These are phyloP conservation scores for Thermomucor indicae-seudaticae DNA, from an alignment of 371 early-diverging fungal species.

Conservation along the genomic window DNA sequence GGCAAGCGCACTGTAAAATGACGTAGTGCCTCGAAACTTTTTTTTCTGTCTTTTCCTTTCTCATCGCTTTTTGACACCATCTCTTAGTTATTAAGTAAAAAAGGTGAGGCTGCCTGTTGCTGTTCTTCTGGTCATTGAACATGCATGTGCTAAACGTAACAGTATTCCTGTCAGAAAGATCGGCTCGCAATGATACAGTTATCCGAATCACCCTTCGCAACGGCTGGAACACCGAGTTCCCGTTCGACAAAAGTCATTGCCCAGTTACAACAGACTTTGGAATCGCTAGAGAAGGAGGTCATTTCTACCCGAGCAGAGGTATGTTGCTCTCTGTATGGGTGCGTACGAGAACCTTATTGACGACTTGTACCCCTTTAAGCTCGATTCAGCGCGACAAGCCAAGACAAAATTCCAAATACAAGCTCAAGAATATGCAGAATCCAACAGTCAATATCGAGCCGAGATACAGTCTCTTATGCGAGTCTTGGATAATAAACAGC, in stretches of 20 bases:
- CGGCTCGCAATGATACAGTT: constrained; percentile 6
- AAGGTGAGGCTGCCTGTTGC: no score
- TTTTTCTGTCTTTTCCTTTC: no score
- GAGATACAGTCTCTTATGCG: constrained; percentile 41
- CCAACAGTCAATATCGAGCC: constrained; percentile 29
- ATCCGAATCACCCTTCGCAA: constrained; percentile 5
- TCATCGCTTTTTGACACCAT: no score
- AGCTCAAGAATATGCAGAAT: constrained; percentile 27
- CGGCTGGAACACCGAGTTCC: constrained; percentile 4
- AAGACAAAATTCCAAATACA: constrained; percentile 23
- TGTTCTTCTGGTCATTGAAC: no score
- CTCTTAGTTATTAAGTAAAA: no score
- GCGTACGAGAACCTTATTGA: not conserved
- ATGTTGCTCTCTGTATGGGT: not conserved
- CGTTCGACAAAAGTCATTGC: constrained; percentile 18
- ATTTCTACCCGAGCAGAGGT: constrained; percentile 13
- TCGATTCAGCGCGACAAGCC: constrained; percentile 18
- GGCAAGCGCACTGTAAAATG: no score
- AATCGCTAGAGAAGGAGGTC: constrained; percentile 11
- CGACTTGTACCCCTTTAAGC: constrained; percentile 12
- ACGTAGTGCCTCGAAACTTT: no score
- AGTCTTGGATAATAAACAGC: constrained; percentile 33
- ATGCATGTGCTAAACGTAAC: no score
- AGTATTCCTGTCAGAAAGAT: no score
- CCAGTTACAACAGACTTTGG: constrained; percentile 16